Evolutionary conservation across 768 basidiomycete genomes (phyloP), one percentile per base, ranked within the genome.

Genomic region (Tremella yokohamensis): DNA sequence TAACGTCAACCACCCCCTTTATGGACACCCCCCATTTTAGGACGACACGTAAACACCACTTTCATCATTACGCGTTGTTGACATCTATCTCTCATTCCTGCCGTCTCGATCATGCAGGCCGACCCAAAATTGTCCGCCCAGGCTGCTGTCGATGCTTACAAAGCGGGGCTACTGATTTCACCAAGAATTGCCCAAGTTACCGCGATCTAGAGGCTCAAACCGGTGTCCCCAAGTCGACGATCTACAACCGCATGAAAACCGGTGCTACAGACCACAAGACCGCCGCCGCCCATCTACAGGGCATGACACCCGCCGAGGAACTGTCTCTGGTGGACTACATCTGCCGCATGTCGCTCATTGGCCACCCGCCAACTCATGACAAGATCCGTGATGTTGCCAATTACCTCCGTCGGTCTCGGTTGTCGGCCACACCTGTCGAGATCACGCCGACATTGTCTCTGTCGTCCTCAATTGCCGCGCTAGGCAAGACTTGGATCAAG

Each of bases 181-280:
- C 40, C 54, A 44, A 56, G 26, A 45, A 56, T 16, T n/a, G 9
- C 20, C 22, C n/a, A 47, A 54, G 52, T 54, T 16, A n/a, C 9
- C 40, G 22, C 19, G 16, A 34, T 26, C 13, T 56, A 26, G 54
- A 40, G 11, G n/a, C 19, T 11, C 13, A 56, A 47, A 8, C 26
- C 38, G 42, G 34, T n/a, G 20, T 45, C 29, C 20, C 40, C 19
- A 8, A 19, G 11, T n/a, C 45, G 13, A 56, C 54, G 1, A 40
- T 56, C 54, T 18, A 18, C n/a, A n/a, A 45, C n/a, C 22, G 54
- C 15, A 24, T 29, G 16, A 16, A 16, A n/a, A 3, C 16, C 7
- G 25, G 25, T 8, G 24, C 20, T 4, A 6, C 3, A 8, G 49
- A 20, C n/a, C 49, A 24, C 18, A 20, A 49, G 16, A 29, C 25